phyloP scores from a whole-genome alignment of 2,329 filamentous ascomycete genomes.

The Talaromyces sp. region DNA sequence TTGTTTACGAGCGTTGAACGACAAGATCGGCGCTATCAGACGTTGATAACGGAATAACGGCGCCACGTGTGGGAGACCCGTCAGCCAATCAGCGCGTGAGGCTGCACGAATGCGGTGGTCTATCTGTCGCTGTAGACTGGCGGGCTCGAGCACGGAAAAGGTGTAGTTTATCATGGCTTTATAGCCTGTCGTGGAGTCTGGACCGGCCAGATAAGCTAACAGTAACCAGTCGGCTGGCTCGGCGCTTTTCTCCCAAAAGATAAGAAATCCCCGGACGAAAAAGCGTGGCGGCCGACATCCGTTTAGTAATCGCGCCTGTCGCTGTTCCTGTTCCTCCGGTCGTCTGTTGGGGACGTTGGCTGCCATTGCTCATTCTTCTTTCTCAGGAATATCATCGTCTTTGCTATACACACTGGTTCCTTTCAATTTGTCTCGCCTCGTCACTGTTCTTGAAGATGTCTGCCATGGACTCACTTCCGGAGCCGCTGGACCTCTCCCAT shows the following conservation, averaged over 20 bases:
- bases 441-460: not conserved
- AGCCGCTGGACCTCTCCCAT: conserved; percentile 71
- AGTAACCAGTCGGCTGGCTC: not conserved
- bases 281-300: not conserved
- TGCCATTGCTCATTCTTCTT: not conserved
- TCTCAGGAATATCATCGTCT: not conserved
- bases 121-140: not conserved
- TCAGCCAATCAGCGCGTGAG: not conserved
- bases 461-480: not conserved
- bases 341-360: not conserved
- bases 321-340: not conserved
- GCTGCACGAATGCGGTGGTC: not conserved
- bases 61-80: not conserved
- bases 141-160: not conserved
- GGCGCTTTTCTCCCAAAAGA: not conserved
- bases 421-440: not conserved
- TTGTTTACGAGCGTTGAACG: not conserved
- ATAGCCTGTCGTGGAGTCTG: not conserved
- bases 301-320: not conserved
- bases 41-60: not conserved
- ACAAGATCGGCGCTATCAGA: not conserved
- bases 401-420: not conserved
- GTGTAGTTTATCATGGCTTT: not conserved
- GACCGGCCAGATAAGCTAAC: not conserved
- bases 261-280: not conserved